These are phyloP conservation scores for Coemansia aciculifera DNA, from an alignment of 192 early-diverging fungal species.

Conservation along the genomic window DNA sequence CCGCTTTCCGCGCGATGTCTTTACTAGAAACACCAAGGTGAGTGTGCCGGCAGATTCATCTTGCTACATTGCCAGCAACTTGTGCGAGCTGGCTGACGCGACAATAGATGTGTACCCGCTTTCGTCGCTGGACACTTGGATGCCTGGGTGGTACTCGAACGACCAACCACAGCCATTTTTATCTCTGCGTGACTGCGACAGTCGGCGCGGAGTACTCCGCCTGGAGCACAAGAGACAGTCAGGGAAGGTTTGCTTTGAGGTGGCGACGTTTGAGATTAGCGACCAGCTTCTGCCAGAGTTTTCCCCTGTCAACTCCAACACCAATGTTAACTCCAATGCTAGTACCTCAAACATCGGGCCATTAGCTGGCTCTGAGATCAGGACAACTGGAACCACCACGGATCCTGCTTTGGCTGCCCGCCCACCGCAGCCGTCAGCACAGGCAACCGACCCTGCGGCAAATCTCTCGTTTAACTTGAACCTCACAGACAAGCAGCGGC, in stretches of 20 bases:
- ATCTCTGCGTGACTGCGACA: slow-evolving; percentile 28
- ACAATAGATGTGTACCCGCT: slow-evolving; percentile 35
- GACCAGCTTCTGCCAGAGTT: slow-evolving; percentile 26
- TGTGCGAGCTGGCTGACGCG: slow-evolving; percentile 35
- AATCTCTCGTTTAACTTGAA: slow-evolving; percentile 83
- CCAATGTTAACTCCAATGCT: not conserved
- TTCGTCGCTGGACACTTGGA: slow-evolving; percentile 36
- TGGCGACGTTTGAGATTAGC: slow-evolving; percentile 36
- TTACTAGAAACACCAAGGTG: not conserved
- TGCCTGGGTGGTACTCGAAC: slow-evolving; percentile 55
- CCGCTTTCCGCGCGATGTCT: slow-evolving; percentile 35
- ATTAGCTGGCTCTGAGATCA: not conserved
- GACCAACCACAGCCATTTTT: slow-evolving; percentile 25
- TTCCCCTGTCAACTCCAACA: not conserved
- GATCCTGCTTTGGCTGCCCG: not conserved
- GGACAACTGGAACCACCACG: not conserved
- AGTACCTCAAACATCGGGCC: not conserved
- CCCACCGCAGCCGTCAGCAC: not conserved
- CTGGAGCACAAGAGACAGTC: slow-evolving; percentile 46
- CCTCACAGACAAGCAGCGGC: slow-evolving; percentile 80
- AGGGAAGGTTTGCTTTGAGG: slow-evolving; percentile 44
- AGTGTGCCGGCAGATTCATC: not conserved
- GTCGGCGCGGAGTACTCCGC: slow-evolving; percentile 26
- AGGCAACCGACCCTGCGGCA: slow-evolving; percentile 63
- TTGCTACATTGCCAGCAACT: not conserved